Conservation (phyloP, 352 stramenopile species). For the Phytophthora parvispora region DNA sequence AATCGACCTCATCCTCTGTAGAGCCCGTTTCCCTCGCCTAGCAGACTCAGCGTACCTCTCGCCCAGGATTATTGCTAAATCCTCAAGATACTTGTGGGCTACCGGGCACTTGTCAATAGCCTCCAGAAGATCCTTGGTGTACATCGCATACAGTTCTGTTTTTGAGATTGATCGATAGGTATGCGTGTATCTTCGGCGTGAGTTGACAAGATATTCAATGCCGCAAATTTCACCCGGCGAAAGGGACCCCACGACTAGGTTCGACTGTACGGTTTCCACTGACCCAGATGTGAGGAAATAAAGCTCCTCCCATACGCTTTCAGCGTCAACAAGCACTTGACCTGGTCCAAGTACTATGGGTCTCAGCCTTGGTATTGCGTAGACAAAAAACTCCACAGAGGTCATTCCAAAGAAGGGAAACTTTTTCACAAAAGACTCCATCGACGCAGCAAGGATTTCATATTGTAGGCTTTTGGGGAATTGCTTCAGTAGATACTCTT, state of each 20-base stretch:
- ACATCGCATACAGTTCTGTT: conserved; percentile 77
- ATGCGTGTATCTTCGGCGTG: conserved; percentile 65
- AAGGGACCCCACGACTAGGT: conserved; percentile 70
- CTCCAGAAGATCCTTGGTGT: conserved; percentile 65
- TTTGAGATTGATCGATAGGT: conserved; percentile 75
- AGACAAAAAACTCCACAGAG: conserved; percentile 84
- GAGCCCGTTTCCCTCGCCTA: conserved; percentile 39
- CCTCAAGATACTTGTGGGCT: conserved; percentile 72
- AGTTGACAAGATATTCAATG: conserved; percentile 77
- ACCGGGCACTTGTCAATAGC: conserved; percentile 72
- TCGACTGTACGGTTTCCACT: conserved; percentile 67
- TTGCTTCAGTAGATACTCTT: conserved; percentile 68
- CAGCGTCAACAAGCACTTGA: conserved; percentile 74
- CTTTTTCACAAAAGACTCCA: conserved; percentile 81
- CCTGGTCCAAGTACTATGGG: conserved; percentile 70
- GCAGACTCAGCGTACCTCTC: conserved; percentile 74
- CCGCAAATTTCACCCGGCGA: conserved; percentile 77
- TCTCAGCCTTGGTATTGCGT: conserved; percentile 62
- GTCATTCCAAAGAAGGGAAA: conserved; percentile 84
- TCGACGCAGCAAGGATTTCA: conserved; percentile 81
- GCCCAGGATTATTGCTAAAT: conserved; percentile 66
- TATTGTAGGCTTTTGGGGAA: conserved; percentile 83
- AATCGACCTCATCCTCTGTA: conserved; percentile 51
- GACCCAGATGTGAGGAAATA: conserved; percentile 76
- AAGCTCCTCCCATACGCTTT: conserved; percentile 86